Percentiles rank a stretch among this genome's conserved stretches.
phyloP scores from a whole-genome alignment of 768 basidiomycete species.

The Basidioascus undulatus region DNA sequence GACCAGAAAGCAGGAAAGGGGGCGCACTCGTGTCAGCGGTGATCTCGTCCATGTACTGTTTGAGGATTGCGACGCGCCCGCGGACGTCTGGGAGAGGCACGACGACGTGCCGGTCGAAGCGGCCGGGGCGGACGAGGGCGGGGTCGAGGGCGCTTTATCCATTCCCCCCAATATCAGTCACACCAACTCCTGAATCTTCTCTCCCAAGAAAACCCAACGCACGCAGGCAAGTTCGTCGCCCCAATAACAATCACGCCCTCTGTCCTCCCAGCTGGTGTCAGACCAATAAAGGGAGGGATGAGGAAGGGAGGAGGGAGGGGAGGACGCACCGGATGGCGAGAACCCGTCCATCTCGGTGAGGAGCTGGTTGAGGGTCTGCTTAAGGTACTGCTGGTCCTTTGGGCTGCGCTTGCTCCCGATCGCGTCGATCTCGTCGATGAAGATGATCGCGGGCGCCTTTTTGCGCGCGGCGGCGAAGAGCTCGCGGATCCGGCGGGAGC shows the following conservation, averaged over 20 bases:
- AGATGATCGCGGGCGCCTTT: conserved; percentile 88
- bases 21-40: conserved; percentile 31
- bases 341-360: conserved; percentile 97
- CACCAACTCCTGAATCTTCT: not conserved
- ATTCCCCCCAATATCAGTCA: too few species aligned
- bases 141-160: conserved; percentile 39
- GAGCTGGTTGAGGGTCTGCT: conserved; percentile 63
- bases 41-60: conserved; percentile 72
- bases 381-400: conserved; percentile 37
- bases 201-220: not conserved
- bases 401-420: conserved; percentile 71
- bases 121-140: conserved; percentile 82
- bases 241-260: conserved; percentile 92
- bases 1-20: not conserved
- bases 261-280: too few species aligned
- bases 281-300: not conserved
- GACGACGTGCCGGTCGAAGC: conserved; percentile 79
- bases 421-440: conserved; percentile 76
- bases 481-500: conserved; percentile 84
- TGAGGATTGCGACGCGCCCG: conserved; percentile 71
- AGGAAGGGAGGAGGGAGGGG: not conserved
- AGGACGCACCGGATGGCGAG: conserved; percentile 32
- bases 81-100: conserved; percentile 88
- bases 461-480: conserved; percentile 83
- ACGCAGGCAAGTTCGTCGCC: too few species aligned